These are phyloP conservation scores for Suhomyces pyralidae DNA, from an alignment of 805 yeast genomes.

Conservation along the genomic window DNA sequence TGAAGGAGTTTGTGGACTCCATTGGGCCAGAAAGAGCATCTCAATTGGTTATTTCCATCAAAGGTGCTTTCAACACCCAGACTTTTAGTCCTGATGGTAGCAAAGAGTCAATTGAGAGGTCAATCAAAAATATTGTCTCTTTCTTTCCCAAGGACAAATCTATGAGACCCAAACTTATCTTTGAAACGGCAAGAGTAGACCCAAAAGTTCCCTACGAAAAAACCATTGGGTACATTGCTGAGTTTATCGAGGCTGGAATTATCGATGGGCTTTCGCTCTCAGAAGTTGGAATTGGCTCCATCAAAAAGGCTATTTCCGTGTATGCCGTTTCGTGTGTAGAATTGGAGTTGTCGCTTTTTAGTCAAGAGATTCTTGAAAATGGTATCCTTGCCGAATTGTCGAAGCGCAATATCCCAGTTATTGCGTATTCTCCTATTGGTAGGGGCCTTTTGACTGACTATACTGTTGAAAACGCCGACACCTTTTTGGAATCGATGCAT, in stretches of 20 bases:
- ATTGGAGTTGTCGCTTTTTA: constrained; percentile 71
- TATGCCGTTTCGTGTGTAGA: constrained; percentile 68
- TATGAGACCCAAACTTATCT: constrained; percentile 39
- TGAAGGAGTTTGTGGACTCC: constrained; percentile 52
- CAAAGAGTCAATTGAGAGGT: constrained; percentile 42
- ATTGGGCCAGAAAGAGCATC: constrained; percentile 53
- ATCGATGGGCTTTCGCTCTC: constrained; percentile 72
- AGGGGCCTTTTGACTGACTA: constrained; percentile 4
- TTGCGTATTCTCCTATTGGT: constrained; percentile 83
- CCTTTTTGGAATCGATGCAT: constrained; percentile 56
- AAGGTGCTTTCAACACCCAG: constrained; percentile 52
- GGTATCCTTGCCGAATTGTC: constrained; percentile 63
- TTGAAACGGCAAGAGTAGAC: constrained; percentile 74
- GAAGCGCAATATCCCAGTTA: constrained; percentile 58
- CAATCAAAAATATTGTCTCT: constrained; percentile 44
- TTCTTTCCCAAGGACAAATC: constrained; percentile 26
- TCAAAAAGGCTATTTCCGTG: constrained; percentile 54
- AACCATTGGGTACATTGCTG: constrained; percentile 53
- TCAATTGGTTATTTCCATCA: constrained; percentile 59
- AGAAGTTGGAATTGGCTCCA: constrained; percentile 64
- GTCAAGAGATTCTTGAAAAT: constrained; percentile 53
- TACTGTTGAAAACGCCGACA: constrained; percentile 24
- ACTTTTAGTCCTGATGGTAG: constrained; percentile 49
- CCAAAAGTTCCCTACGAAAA: constrained; percentile 54
- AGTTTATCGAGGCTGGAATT: constrained; percentile 60